Conservation (phyloP, 2,329 filamentous ascomycete genomes). For the Neonectria faginata region DNA sequence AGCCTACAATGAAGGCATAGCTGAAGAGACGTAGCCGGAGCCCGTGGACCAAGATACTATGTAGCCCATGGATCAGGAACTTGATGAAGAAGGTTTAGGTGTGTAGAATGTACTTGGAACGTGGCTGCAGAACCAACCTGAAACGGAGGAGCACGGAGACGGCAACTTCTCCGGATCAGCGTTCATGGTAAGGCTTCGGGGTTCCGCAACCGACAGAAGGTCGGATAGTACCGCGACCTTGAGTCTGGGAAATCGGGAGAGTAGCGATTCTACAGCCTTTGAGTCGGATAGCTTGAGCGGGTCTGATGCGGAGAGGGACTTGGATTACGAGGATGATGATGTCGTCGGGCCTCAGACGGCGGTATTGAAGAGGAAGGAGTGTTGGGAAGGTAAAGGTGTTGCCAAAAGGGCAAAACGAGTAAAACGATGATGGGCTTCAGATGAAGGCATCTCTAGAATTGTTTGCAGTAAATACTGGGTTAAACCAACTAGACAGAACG, state of each 20-base stretch:
- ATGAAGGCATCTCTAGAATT: too few relatives aligned
- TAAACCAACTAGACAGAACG: too few relatives aligned
- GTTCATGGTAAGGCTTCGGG: not conserved
- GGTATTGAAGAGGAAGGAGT: conserved; percentile 32
- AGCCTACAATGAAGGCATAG: not conserved
- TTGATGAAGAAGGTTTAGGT: not conserved
- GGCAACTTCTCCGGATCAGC: not conserved
- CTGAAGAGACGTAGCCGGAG: too few relatives aligned
- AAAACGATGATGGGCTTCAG: not conserved
- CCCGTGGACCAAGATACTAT: not conserved
- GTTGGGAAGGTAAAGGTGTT: not conserved
- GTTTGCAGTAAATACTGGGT: not conserved
- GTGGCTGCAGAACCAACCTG: not conserved
- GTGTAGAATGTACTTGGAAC: not conserved
- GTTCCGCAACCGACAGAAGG: conserved; percentile 12
- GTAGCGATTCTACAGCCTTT: conserved; percentile 19
- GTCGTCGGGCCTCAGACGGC: not conserved
- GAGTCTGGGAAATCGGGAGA: conserved; percentile 6
- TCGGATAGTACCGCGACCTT: conserved; percentile 15
- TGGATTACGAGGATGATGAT: not conserved
- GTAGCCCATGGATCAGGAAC: not conserved
- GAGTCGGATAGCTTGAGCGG: conserved; percentile 4
- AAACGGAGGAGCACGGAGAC: not conserved
- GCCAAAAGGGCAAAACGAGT: conserved; percentile 19
- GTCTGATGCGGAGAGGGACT: not conserved